These are phyloP conservation scores for Alternaria ventricosa DNA, from an alignment of 2,329 filamentous ascomycete genomes.

Conservation along the genomic window DNA sequence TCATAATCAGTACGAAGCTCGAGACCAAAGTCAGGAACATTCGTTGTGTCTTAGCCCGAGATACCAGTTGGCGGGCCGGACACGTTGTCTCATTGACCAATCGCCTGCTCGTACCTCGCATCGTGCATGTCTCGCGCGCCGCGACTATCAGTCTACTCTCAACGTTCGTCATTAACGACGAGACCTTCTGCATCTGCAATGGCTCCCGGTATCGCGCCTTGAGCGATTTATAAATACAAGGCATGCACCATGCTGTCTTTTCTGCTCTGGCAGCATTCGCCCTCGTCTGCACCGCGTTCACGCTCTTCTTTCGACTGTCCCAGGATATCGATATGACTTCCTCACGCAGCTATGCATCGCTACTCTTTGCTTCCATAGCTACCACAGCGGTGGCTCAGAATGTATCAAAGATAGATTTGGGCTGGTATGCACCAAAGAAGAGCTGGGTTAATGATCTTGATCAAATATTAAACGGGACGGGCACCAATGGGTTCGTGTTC, in stretches of 20 bases:
- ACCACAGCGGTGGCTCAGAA: constrained; percentile 22
- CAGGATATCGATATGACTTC: constrained; percentile 30
- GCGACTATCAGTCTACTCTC: constrained; percentile 7
- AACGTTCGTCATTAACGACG: constrained; percentile 14
- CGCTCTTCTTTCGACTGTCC: constrained; percentile 26
- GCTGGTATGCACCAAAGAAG: constrained; percentile 46
- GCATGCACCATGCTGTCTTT: constrained; percentile 32
- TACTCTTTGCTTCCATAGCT: constrained; percentile 27
- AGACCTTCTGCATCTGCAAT: constrained; percentile 30
- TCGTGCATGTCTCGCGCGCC: constrained; percentile 21
- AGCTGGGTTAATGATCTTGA: constrained; percentile 67
- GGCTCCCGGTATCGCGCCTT: constrained; percentile 10
- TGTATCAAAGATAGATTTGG: constrained; percentile 27
- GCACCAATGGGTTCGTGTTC: constrained; percentile 77
- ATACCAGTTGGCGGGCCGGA: not conserved
- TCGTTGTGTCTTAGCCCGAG: not conserved
- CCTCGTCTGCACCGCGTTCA: constrained; percentile 24
- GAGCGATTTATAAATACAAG: constrained; percentile 17
- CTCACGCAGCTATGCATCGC: constrained; percentile 19
- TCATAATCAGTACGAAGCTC: not conserved
- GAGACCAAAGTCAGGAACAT: not conserved
- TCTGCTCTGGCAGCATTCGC: constrained; percentile 18
- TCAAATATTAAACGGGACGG: constrained; percentile 63
- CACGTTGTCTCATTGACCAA: constrained; percentile 13
- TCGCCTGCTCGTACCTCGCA: constrained; percentile 14